These are phyloP conservation scores for Nemania serpens DNA, from an alignment of 2,329 filamentous ascomycete species.

Conservation along the genomic window DNA sequence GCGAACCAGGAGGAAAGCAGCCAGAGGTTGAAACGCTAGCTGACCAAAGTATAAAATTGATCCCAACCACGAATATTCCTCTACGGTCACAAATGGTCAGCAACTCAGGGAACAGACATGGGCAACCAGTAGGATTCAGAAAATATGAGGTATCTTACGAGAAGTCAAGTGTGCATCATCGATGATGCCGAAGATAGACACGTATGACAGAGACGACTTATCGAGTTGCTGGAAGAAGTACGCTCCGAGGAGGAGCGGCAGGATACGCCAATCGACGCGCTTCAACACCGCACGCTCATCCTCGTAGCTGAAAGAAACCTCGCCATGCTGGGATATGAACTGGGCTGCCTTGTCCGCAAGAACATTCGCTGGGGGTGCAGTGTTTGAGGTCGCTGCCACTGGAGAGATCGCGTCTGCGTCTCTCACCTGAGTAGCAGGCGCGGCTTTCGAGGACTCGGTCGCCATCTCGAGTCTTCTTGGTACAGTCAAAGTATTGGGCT, in stretches of 20 bases:
- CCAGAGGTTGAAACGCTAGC: conserved; percentile 60
- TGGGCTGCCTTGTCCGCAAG: conserved; percentile 50
- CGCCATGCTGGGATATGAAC: conserved; percentile 49
- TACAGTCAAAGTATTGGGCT: not conserved
- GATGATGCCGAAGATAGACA: conserved; percentile 55
- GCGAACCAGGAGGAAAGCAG: conserved; percentile 57
- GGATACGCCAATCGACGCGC: conserved; percentile 54
- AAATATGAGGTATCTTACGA: conserved; percentile 15
- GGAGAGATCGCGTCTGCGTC: conserved; percentile 31
- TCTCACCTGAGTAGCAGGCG: conserved; percentile 13
- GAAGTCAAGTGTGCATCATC: conserved; percentile 30
- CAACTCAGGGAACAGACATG: not conserved
- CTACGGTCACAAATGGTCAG: not conserved
- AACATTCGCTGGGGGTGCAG: conserved; percentile 17
- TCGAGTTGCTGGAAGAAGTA: conserved; percentile 65
- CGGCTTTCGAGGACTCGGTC: conserved; percentile 19
- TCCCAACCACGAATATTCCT: conserved; percentile 63
- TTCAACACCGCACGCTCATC: conserved; percentile 53
- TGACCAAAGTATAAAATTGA: conserved; percentile 66
- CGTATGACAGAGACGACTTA: conserved; percentile 52
- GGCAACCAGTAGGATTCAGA: not conserved
- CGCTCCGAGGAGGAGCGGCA: conserved; percentile 56
- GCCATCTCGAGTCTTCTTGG: conserved; percentile 24
- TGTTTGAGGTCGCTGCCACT: conserved; percentile 4
- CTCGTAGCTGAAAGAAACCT: conserved; percentile 51